Base-by-base conservation (phyloP, 345 rosid genomes). In the Aurinia saxatilis region DNA sequence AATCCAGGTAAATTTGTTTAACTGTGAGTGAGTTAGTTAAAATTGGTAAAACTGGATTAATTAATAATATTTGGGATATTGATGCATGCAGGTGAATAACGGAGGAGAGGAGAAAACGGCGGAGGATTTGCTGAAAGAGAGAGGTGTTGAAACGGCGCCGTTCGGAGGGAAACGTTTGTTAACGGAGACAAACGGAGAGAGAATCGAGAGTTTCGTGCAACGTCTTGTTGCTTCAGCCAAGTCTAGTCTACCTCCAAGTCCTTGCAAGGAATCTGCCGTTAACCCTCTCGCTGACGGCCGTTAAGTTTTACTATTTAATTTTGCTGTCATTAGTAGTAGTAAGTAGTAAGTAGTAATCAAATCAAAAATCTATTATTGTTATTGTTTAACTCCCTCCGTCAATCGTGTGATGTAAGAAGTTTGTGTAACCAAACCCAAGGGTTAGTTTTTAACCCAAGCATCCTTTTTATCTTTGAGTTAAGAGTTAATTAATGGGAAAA, bases 121-220 rank as follows among this genome's bases (percentile, higher is more conserved):
- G 72, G 90, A 64, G 52, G 82, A 81, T 17, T 80, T 87, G 61
- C 45, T 93, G 73, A 76, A 78, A 73, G 90, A 87, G 76, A 87
- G 80, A 71, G 96, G 90, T 11, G 84, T 87, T 6, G 91, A 87
- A 79, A 73, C 96, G 78, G 73, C 89, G 47, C 91, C 97, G 78
- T 87, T 93, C 73, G 95, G 96, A 67, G 87, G 86, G 65, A 90
- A 93, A 80, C 85, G 90, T 77, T 66, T 87, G 64, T 65, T 85
- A 66, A 77, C 80, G 78, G 99, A 90, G 86, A 93, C 81, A 0
- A 90, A 93, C 82, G 91, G 91, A 44, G 74, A 82, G 66, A 81
- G 91, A 71, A 84, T 93, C 53, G 72, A 81, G 75, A 42, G 78
- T 67, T 85, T 93, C 55, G 97, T 79, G 70, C 82, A 82, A 63